Percentiles rank a stretch among this genome's conserved stretches.
Evolutionary conservation across 148 eudicot genomes (phyloP).

Genomic region (Spergularia bocconei): DNA sequence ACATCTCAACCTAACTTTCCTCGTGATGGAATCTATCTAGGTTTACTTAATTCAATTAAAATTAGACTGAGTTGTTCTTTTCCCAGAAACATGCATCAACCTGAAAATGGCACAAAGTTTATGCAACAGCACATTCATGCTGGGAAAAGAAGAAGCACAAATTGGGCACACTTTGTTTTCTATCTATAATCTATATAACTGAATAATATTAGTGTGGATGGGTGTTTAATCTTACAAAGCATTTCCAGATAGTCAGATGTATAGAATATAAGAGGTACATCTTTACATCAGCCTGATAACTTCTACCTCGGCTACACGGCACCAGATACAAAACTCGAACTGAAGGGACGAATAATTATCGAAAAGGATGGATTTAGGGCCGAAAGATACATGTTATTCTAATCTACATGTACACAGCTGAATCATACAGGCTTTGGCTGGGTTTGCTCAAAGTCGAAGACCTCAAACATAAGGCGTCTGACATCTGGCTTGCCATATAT

Average conservation of each 20-base stretch:
- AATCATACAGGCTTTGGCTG: constrained; percentile 67
- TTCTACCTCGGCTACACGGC: not conserved
- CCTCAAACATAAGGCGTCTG: constrained; percentile 93
- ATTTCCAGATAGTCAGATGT: not conserved
- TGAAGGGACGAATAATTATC: not conserved
- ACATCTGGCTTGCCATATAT: constrained; percentile 94
- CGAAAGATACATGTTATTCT: constrained; percentile 8
- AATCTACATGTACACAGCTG: constrained; percentile 29
- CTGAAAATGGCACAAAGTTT: too few relatives aligned
- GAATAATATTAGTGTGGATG: not conserved
- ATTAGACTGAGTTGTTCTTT: too few relatives aligned
- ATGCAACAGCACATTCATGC: too few relatives aligned
- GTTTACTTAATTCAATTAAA: too few relatives aligned
- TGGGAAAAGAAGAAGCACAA: too few relatives aligned
- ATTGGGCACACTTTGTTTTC: too few relatives aligned
- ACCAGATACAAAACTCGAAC: constrained; percentile 5
- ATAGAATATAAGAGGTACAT: constrained; percentile 7
- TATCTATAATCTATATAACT: not conserved
- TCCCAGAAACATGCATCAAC: too few relatives aligned
- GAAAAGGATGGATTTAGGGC: not conserved
- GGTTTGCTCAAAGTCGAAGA: constrained; percentile 91
- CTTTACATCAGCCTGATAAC: constrained; percentile 19
- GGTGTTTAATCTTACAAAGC: not conserved
- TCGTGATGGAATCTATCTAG: too few relatives aligned
- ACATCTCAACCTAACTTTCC: too few relatives aligned